phyloP scores from a whole-genome alignment of 1,284 basidiomycete genomes.

The Quambalaria eucalypti region DNA sequence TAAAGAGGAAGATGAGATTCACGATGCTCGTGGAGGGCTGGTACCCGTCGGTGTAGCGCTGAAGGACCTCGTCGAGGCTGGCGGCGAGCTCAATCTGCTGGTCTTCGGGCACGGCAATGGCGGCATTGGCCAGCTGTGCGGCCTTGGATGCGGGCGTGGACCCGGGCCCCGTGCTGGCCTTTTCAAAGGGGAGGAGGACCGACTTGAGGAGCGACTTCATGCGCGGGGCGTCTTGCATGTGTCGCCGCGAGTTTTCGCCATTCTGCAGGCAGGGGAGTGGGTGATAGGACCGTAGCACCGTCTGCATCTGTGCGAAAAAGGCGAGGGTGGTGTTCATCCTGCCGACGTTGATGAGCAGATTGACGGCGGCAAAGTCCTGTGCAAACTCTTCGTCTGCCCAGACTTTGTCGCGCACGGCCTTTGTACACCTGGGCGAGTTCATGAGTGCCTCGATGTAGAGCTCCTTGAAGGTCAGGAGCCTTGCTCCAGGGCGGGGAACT shows the following conservation, averaged over 20 bases:
- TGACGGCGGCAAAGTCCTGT: slow-evolving; percentile 67
- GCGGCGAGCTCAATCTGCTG: slow-evolving; percentile 1
- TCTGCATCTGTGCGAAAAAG: slow-evolving; percentile 66
- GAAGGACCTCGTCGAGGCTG: slow-evolving; percentile 26
- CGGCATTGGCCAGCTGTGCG: slow-evolving; percentile 16
- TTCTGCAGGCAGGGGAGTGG: slow-evolving; percentile 70
- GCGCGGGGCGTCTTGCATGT: slow-evolving; percentile 70
- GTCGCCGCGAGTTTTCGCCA: slow-evolving; percentile 55
- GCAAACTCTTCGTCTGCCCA: slow-evolving; percentile 67
- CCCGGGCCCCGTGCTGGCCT: slow-evolving; percentile 26
- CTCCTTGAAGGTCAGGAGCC: slow-evolving; percentile 60
- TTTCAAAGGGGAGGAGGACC: slow-evolving; percentile 64
- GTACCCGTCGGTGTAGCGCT: slow-evolving; percentile 18
- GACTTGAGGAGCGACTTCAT: slow-evolving; percentile 70
- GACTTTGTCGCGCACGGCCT: slow-evolving; percentile 76
- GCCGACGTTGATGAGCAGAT: slow-evolving; percentile 80
- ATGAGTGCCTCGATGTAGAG: slow-evolving; percentile 72
- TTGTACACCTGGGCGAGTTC: slow-evolving; percentile 72
- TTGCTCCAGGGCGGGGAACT: slow-evolving; percentile 26
- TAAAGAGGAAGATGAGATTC: slow-evolving; percentile 39
- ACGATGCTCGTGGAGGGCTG: slow-evolving; percentile 32
- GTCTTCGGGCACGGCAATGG: background rate
- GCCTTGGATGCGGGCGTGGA: slow-evolving; percentile 16
- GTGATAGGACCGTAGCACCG: slow-evolving; percentile 69
- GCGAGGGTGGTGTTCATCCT: slow-evolving; percentile 88